These are phyloP conservation scores for Xanthoparmelia taractica DNA, from an alignment of 495 filamentous ascomycete species.

Conservation along the genomic window DNA sequence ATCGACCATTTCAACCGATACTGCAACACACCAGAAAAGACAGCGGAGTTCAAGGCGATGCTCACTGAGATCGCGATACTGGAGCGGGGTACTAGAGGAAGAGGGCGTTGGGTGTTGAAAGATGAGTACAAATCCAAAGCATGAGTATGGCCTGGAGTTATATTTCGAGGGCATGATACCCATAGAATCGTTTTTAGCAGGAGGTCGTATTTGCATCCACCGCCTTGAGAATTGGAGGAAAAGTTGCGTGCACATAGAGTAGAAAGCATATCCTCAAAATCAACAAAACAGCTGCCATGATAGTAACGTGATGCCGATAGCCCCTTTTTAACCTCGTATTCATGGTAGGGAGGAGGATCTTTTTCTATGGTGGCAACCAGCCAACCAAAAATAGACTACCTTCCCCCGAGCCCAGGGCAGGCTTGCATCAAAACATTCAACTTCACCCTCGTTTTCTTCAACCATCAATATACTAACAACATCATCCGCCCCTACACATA, in stretches of 20 bases:
- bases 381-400: conserved; percentile 2
- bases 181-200: conserved; percentile 6
- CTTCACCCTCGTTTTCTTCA: conserved; percentile 1
- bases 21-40: conserved; percentile 46
- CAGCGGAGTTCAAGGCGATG: conserved; percentile 57
- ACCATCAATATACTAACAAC: neutral
- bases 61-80: conserved; percentile 51
- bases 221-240: neutral
- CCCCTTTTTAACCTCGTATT: neutral
- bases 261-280: neutral
- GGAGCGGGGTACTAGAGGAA: conserved; percentile 46
- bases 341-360: neutral
- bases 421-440: neutral
- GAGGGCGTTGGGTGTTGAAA: conserved; percentile 41
- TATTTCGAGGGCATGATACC: conserved; percentile 1
- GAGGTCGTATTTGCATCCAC: neutral
- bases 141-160: conserved; percentile 1
- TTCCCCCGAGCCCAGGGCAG: neutral
- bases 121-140: conserved; percentile 16
- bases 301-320: neutral
- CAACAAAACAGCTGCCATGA: too few species aligned
- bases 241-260: neutral
- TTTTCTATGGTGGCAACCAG: neutral
- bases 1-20: conserved; percentile 73
- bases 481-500: neutral